Percentiles rank a stretch among this genome's conserved stretches.
Conservation (phyloP, 2,329 filamentous ascomycete genomes). For the Dendrostoma leiphaemia region DNA sequence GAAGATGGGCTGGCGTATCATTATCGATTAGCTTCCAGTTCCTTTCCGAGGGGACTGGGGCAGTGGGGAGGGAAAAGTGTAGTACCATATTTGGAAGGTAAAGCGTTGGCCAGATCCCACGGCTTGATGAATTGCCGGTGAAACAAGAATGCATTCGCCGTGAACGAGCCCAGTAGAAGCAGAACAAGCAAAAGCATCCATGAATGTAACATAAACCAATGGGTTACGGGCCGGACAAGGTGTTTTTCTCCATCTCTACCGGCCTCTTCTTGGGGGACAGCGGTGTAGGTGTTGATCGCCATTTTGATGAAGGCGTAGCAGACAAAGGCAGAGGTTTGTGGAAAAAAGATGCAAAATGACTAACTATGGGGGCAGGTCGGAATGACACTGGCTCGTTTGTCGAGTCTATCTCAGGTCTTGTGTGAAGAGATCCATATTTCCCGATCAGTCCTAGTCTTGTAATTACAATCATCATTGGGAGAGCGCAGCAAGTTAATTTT, state of each 20-base stretch:
- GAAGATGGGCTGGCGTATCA: slow-evolving; percentile 12
- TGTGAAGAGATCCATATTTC: not conserved
- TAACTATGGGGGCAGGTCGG: not conserved
- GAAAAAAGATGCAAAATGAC: not conserved
- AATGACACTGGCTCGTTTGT: not conserved
- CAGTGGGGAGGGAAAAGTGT: not conserved
- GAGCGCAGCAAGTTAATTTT: too few relatives aligned
- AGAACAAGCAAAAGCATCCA: not conserved
- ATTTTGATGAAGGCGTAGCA: not conserved
- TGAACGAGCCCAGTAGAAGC: slow-evolving; percentile 10
- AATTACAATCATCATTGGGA: not conserved
- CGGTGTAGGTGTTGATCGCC: not conserved
- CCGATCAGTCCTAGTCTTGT: not conserved
- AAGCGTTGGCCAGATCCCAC: slow-evolving; percentile 13
- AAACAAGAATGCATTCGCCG: slow-evolving; percentile 13
- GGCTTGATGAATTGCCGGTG: slow-evolving; percentile 11
- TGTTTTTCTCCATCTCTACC: not conserved
- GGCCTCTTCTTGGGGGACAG: not conserved
- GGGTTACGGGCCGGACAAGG: not conserved
- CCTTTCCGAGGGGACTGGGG: too few relatives aligned
- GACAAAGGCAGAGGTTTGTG: not conserved
- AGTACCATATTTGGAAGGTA: slow-evolving; percentile 19
- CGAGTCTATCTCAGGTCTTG: not conserved
- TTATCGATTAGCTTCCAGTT: not conserved
- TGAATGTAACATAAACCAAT: not conserved